Base-by-base conservation (phyloP, 73 alveolate species). In the Paramecium sexaurelia region DNA sequence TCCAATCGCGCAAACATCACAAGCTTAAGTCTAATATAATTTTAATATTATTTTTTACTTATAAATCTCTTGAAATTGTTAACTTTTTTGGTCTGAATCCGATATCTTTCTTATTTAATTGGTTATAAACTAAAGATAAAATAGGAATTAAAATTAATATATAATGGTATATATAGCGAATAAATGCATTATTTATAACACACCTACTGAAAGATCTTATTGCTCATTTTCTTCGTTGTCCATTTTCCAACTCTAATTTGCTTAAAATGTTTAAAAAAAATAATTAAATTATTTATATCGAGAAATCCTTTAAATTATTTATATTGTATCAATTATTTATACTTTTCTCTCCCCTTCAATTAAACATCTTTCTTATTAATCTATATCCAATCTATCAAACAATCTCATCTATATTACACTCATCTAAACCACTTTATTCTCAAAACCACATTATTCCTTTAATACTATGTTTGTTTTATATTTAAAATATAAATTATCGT, bases 71-170 rank as follows among this genome's bases (percentile, higher is more conserved):
- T 29, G 86, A 71, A 3, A 71, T 71, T 71, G 86, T 71, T 32
- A 71, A 9, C 51, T 78, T 78, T 33, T 78, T 78, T 19, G 90
- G 90, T 43, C 90, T 78, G 36, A 78, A 78, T 78, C 40, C 73
- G 7, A 78, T 24, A 19, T 78, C 90, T 24, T 39, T 78, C 90
- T 78, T 78, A 24, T 39, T 45, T 78, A 78, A 45, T 78, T 45
- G 68, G 27, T 78, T 37, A 40, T 78, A 78, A 43, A 41, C 90
- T 78, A 78, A 41, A 78, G 55, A 51, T 51, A 40, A 40, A 78
- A 78, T 29, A 78, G 55, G 68, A 43, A 78, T 41, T 39, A 37
- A 78, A 45, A 78, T 29, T 78, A 40, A 78, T 39, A 78, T 73
- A 39, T 33, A 73, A 39, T 73, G 55, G 55, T 73, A 78, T 78